These are phyloP conservation scores for Candida qinlingensis DNA, from an alignment of 805 yeast genomes.

Conservation along the genomic window DNA sequence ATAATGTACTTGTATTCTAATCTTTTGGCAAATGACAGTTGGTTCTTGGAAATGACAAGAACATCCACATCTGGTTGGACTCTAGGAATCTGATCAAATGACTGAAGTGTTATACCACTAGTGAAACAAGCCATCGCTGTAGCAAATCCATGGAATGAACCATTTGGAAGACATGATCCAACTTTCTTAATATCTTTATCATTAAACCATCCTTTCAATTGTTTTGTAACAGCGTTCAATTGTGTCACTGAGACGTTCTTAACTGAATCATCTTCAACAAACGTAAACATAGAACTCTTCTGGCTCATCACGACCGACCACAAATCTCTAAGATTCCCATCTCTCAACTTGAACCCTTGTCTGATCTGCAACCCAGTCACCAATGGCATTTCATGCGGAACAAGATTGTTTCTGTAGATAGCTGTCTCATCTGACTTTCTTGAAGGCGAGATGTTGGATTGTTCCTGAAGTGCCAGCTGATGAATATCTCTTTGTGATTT, in stretches of 20 bases:
- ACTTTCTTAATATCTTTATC: constrained; percentile 19
- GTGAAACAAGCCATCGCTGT: constrained; percentile 41
- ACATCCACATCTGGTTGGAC: constrained; percentile 25
- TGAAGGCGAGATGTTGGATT: constrained; percentile 60
- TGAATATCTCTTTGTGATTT: constrained; percentile 46
- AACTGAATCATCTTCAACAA: constrained; percentile 19
- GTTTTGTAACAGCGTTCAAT: constrained; percentile 28
- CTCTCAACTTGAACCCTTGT: constrained; percentile 57
- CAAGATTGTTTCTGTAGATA: constrained; percentile 64
- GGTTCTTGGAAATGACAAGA: constrained; percentile 26
- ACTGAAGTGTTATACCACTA: constrained; percentile 34
- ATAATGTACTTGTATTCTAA: constrained; percentile 28
- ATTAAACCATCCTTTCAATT: constrained; percentile 18
- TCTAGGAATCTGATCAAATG: constrained; percentile 32
- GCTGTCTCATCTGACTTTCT: constrained; percentile 70
- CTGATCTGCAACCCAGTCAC: constrained; percentile 66
- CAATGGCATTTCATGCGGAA: constrained; percentile 67
- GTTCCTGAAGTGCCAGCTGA: constrained; percentile 53
- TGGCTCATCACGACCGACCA: constrained; percentile 51
- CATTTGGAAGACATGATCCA: constrained; percentile 27
- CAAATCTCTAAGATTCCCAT: constrained; percentile 70
- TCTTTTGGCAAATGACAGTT: constrained; percentile 20
- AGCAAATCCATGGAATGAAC: constrained; percentile 32
- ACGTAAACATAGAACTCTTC: constrained; percentile 20
- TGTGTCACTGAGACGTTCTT: constrained; percentile 12